Evolutionary conservation across 257 asterid genomes (phyloP), one percentile per base, ranked within the genome.

Genomic region (Rubia yunnanensis): DNA sequence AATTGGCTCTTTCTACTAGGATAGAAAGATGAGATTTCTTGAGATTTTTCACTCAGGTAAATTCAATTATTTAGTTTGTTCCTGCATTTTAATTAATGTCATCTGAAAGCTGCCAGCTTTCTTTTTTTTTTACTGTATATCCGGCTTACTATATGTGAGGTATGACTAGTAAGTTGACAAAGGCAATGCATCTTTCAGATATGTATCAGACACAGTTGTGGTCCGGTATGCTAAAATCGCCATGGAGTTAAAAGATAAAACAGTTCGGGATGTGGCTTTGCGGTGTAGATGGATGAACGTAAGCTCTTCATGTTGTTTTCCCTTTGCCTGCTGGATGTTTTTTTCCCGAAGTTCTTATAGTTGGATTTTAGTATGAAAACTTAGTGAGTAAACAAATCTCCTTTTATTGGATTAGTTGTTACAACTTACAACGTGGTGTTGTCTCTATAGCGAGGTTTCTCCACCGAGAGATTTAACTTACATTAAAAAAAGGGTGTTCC

Each of bases 201-300:
- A 83, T 82, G 85, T 90, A 30, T 76, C 94, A 69, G 94, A 86
- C 30, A 24, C 75, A 65, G 71, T 61, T 73, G 32, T 86, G 65
- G 67, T 81, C 63, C 82, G 90, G 35, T 91, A 86, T 76, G 88
- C 96, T 13, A 88, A 88, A 77, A 91, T 91, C 63, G 83, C 98
- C n/a, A 85, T 72, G 80, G 85, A 88, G 36, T 72, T 91, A 70
- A 79, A 82, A 67, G 94, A 85, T 60, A 91, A 91, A 83, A 91
- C 98, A 14, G 96, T 88, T 74, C 98, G 98, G 11, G 98, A 91
- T 74, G 86, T 88, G 72, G 98, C 96, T 67, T 72, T 91, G 52
- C 92, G 96, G 20, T 85, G 94, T 80, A 86, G 96, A 82, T 86
- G 95, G 95, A 88, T 91, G 96, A 86, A 70, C 36, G 98, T 91